A percentile compares a stretch with the other conserved stretches of the same genome.
Conservation (phyloP, 495 filamentous ascomycete species). For the Penicillium cataractarum region DNA sequence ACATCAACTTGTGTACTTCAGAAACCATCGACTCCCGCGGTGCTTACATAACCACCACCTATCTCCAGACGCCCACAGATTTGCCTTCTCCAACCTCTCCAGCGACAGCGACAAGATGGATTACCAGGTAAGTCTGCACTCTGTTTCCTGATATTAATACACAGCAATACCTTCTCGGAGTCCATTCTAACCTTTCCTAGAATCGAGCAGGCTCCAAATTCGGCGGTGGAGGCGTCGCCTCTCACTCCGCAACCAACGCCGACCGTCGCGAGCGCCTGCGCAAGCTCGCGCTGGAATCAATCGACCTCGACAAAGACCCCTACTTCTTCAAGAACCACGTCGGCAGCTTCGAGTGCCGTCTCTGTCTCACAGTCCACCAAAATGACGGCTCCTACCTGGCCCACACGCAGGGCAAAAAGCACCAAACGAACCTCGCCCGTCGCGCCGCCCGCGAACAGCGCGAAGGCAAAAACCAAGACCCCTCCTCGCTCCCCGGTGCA, state of each 20-base stretch:
- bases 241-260: conserved; percentile 88
- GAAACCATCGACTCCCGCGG: conserved; percentile 8
- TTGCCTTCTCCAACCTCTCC: conserved; percentile 23
- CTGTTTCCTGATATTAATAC: too few species aligned
- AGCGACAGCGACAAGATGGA: conserved; percentile 50
- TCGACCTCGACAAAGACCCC: conserved; percentile 98
- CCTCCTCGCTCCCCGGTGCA: conserved; percentile 66
- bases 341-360: conserved; percentile 95
- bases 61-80: conserved; percentile 18
- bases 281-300: conserved; percentile 96
- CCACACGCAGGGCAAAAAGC: conserved; percentile 98
- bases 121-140: conserved; percentile 53
- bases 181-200: conserved; percentile 47
- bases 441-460: conserved; percentile 92
- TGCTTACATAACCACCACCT: conserved; percentile 34
- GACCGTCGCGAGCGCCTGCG: conserved; percentile 96
- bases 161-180: not conserved
- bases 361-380: conserved; percentile 98
- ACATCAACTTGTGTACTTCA: conserved; percentile 9
- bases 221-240: conserved; percentile 95
- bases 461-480: conserved; percentile 78
- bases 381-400: conserved; percentile 99
- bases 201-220: conserved; percentile 98
- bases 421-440: conserved; percentile 98
- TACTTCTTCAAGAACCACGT: conserved; percentile 99